Evolutionary conservation across 495 filamentous ascomycete genomes (phyloP).

Genomic region (Aspergillus baeticus): DNA sequence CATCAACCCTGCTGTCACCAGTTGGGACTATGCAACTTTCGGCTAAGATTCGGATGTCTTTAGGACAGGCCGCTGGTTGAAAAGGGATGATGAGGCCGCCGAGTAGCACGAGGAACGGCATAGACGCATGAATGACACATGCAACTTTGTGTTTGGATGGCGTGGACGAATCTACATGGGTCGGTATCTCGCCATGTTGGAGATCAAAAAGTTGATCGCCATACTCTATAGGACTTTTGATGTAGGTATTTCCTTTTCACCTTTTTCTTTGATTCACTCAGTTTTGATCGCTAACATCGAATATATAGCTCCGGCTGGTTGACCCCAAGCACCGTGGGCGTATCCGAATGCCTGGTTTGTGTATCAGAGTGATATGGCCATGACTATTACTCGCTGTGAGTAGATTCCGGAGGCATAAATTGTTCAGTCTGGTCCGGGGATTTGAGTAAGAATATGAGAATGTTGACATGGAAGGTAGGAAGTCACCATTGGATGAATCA

Average conservation of each 20-base stretch:
- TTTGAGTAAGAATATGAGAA: background rate
- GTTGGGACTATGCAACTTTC: constrained; percentile 53
- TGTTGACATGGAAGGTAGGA: background rate
- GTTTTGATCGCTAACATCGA: background rate
- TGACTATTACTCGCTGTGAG: constrained; percentile 21
- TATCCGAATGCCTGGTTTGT: constrained; percentile 34
- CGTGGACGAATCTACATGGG: constrained; percentile 69
- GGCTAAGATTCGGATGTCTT: constrained; percentile 62
- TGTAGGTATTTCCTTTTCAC: constrained; percentile 25
- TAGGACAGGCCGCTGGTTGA: constrained; percentile 65
- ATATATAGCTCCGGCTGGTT: constrained; percentile 26
- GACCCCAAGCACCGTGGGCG: constrained; percentile 27
- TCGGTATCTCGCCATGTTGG: constrained; percentile 69
- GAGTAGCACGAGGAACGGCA: constrained; percentile 49
- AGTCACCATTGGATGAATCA: background rate
- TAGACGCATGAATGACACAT: constrained; percentile 26
- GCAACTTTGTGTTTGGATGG: constrained; percentile 58
- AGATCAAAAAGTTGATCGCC: constrained; percentile 79
- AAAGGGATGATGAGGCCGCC: constrained; percentile 40
- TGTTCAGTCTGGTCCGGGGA: background rate
- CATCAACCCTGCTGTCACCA: constrained; percentile 54
- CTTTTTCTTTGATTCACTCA: background rate
- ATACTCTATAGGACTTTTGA: constrained; percentile 70
- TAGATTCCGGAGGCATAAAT: background rate
- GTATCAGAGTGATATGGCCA: constrained; percentile 32